Conservation (phyloP, 495 filamentous ascomycete species). For the Copromyces sp. region DNA sequence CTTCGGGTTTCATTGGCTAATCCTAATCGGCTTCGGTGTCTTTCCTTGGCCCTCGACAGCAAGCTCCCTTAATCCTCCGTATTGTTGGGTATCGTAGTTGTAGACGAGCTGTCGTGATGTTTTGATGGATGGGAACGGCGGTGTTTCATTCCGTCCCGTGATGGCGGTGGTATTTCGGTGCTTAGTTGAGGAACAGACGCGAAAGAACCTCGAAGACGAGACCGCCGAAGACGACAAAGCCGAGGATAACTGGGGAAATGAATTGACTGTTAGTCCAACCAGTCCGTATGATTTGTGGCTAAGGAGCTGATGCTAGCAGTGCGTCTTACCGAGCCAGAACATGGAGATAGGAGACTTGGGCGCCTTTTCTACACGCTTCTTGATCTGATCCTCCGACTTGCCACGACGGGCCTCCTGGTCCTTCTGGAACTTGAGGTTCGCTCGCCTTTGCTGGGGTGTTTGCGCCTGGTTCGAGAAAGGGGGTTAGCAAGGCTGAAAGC, state of each 20-base stretch:
- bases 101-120: background rate
- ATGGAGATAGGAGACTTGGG: slow-evolving; percentile 69
- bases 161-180: background rate
- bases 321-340: slow-evolving; percentile 69
- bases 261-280: background rate
- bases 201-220: slow-evolving; percentile 70
- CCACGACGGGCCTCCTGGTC: slow-evolving; percentile 72
- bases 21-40: background rate
- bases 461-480: slow-evolving; percentile 52
- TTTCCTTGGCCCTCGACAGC: background rate
- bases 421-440: slow-evolving; percentile 76
- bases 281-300: background rate
- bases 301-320: background rate
- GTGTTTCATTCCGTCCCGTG: background rate
- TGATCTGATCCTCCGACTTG: slow-evolving; percentile 60
- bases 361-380: slow-evolving; percentile 52
- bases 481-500: background rate
- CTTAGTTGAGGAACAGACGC: slow-evolving; percentile 55
- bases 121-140: background rate
- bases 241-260: slow-evolving; percentile 50
- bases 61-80: background rate
- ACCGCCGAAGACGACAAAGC: slow-evolving; percentile 77
- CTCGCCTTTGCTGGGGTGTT: slow-evolving; percentile 85
- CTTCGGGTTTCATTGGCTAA: background rate
- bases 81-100: background rate